Base-by-base conservation (phyloP, 179 eudicot species). In the Beta corolliflora region DNA sequence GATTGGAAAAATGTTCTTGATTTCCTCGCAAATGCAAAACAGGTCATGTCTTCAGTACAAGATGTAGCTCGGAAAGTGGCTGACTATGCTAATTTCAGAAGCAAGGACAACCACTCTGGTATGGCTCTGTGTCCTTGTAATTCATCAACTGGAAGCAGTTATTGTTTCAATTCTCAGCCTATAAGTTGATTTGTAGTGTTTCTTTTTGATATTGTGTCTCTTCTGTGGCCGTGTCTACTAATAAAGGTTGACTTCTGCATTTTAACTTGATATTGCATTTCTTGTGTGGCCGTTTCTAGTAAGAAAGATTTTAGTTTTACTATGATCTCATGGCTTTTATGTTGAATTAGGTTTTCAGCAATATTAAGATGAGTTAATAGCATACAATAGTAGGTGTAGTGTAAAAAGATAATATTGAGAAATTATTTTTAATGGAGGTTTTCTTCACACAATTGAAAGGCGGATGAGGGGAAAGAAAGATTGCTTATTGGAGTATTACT, bases 1-100 rank as follows among this genome's bases (percentile, higher is more conserved):
- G 99, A 95, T 80, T 89, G 93, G 97, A 91, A 78, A 88, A 91
- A 85, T 78, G 86, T 91, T 9, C 74, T 89, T 61, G 99, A 91
- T 54, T 86, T 95, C 78, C 89, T 95, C 79, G 86, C 92, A 58
- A 95, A 94, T 89, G 99, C 99, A 36, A 91, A 94, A 83, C 95
- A 94, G 60, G 95, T 95, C 66, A 89, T 92, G 50, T 86, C 92
- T 53, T 92, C 98, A 74, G 97, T 95, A 75, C 99, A 94, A 89
- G 99, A 91, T 84, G 96, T 89, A 63, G 96, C 99, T 76, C 86
- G 94, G 72, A 95, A 91, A 88, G 89, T 95, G 64, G 94, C 95
- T 75, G 95, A 95, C 60, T 94, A 88, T 85, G 92, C 99, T 44
- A 91, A 90, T 77, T 90, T 91, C 79, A 85, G 86, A 75, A 85